Evolutionary conservation across 108 stramenopile species (phyloP).

Genomic region (Fragilariopsis cylindrus): DNA sequence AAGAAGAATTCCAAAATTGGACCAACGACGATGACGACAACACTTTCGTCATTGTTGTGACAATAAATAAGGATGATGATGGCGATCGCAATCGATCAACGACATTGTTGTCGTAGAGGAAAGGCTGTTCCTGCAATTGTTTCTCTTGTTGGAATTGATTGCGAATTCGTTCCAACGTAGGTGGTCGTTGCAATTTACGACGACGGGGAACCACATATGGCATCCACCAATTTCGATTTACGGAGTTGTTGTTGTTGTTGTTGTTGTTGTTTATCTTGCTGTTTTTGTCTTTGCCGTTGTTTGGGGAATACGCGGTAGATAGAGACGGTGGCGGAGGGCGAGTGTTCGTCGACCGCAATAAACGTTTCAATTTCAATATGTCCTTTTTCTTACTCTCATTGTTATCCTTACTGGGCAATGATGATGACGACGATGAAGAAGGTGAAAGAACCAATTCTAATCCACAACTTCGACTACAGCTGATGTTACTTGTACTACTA

Average conservation of each 20-base stretch:
- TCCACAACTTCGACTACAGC: neutral
- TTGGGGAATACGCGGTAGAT: too few species aligned
- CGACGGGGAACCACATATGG: neutral
- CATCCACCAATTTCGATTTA: neutral
- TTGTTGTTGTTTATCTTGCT: neutral
- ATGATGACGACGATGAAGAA: too few species aligned
- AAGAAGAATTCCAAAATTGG: neutral
- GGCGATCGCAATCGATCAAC: neutral
- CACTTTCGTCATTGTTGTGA: neutral
- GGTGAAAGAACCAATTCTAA: neutral
- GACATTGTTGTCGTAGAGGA: too few species aligned
- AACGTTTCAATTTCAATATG: neutral
- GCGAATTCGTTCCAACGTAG: conserved; percentile 6
- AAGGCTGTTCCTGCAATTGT: neutral
- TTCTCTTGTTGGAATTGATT: neutral
- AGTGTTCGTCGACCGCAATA: conserved; percentile 11
- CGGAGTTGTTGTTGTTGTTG: neutral
- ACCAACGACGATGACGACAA: neutral
- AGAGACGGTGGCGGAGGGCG: neutral
- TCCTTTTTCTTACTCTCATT: neutral
- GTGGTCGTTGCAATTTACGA: neutral
- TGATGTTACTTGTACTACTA: neutral
- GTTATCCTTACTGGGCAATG: too few species aligned
- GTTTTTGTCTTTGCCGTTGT: too few species aligned
- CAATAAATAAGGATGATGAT: neutral